Conservation (phyloP, 345 rosid species). For the Lepidium africanum region DNA sequence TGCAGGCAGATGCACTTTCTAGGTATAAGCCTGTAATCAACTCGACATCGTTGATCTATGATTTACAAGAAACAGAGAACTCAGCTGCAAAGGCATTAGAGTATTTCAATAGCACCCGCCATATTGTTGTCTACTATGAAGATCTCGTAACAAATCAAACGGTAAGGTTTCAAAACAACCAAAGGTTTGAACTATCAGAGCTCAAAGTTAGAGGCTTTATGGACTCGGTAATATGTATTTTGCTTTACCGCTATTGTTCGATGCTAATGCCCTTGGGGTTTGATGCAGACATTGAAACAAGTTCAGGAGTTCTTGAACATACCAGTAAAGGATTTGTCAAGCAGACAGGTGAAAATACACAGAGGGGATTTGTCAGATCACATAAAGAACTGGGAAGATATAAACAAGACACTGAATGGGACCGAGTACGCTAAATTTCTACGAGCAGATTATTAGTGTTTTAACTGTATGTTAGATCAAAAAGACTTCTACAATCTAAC, state of each 20-base stretch:
- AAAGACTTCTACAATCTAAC: background rate
- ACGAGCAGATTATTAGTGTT: conserved; percentile 44
- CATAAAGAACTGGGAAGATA: conserved; percentile 78
- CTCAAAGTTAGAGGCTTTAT: background rate
- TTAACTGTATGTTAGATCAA: background rate
- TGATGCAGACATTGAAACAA: conserved; percentile 60
- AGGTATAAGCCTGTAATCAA: conserved; percentile 72
- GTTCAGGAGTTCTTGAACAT: conserved; percentile 72
- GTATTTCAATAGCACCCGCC: conserved; percentile 67
- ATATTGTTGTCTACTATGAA: conserved; percentile 72
- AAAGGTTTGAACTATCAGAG: background rate
- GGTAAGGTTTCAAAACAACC: conserved; percentile 28
- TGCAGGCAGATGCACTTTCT: conserved; percentile 73
- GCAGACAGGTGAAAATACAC: conserved; percentile 92
- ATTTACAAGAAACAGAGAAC: conserved; percentile 54
- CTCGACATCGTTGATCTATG: conserved; percentile 52
- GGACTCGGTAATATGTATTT: background rate
- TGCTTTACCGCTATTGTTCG: background rate
- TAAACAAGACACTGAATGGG: conserved; percentile 57
- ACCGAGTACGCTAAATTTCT: conserved; percentile 57
- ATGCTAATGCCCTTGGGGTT: background rate
- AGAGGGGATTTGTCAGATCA: conserved; percentile 62
- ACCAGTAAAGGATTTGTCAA: conserved; percentile 50
- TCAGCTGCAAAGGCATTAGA: conserved; percentile 48
- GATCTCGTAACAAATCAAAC: conserved; percentile 54